Evolutionary conservation across 202 grass and related monocot species (phyloP), one percentile per base, ranked within the genome.

Genomic region (Schoenoplectus triqueter): DNA sequence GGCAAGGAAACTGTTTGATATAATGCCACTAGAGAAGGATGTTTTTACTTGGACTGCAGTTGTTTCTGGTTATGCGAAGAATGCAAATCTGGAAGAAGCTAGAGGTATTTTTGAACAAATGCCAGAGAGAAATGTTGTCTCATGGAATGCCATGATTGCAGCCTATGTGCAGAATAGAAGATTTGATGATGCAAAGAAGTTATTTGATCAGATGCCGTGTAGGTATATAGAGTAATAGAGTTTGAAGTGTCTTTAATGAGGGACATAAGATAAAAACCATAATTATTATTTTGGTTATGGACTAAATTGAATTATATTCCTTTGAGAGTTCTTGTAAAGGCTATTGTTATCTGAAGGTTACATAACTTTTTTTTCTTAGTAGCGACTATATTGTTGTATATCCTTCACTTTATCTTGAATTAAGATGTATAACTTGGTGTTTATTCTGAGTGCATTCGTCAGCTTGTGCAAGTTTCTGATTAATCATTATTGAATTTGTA

Each of bases 41-140:
- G 92, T 98, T 4, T 98, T 95, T 85, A 98, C 91, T 10, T 98
- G 95, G 91, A 98, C 92, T 3, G 92, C 95, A 7, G 59, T 95
- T 63, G 84, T 98, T n/a, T 98, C 92, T 55, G 95, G 95, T 0
- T 98, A 93, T 69, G 91, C 95, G 11, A 90, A 95, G 59, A 98
- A 98, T 82, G 92, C 91, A 48, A 93, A 92, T 87, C 72, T 98
- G 7, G 89, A 89, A 21, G 92, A 95, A 68, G 88, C 92, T 17
- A 90, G 88, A 68, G 81, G 41, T 79, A 78, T 92, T 73, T 98
- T 98, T 84, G 91, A 95, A 86, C 87, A 74, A 72, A 98, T 98
- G 95, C 95, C 92, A 9, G 85, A 95, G 66, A 87, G 91, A 72
- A 95, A 98, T 48, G 45, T 88, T 1, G 92, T 98, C 19, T 92